Base-by-base conservation (phyloP, 1,284 basidiomycete genomes). In the Tilletia walkeri region DNA sequence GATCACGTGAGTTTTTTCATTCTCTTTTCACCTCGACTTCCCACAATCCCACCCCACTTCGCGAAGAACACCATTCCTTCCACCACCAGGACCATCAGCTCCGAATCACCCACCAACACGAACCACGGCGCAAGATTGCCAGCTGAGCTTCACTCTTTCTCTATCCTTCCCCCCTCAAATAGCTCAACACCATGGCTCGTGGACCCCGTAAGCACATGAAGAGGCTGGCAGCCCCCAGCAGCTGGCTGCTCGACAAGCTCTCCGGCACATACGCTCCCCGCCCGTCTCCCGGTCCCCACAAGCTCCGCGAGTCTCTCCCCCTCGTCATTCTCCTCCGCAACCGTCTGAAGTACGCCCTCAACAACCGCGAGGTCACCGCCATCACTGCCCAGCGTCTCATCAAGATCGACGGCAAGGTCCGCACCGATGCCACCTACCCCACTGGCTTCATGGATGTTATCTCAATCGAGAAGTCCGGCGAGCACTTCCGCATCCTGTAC, bases 161-260 rank as follows among this genome's bases (percentile, higher is more conserved):
- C 41, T 14, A 45, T 7, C 6, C 50, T 24, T 18, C 12, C 50
- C 20, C 50, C 16, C 20, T 6, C 50, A 10, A 10, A 1, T 30
- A 61, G 36, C 20, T 34, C 38, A 36, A 30, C 65, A 66, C 47
- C n/a, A 66, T 80, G 81, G 81, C 81, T 78, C 81, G 95, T 86
- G 95, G 95, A 90, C 95, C 95, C 80, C 95, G 94, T 91, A 98
- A 98, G 88, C 95, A 99, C 86, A 89, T 98, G 88, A 97, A 97
- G 90, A 93, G 95, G 85, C 90, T 98, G 79, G 90, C 91, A 81
- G 96, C 96, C 81, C 96, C 96, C 78, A 95, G 93, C 72, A 92
- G 93, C 88, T 99, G 96, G 96, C 96, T 99, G 94, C 89, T 99
- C 80, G 94, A 98, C 89, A 99, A 99, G 88, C 88, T 99, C 84